phyloP scores from a whole-genome alignment of 306 rosid species.

The Trifolium pratense region DNA sequence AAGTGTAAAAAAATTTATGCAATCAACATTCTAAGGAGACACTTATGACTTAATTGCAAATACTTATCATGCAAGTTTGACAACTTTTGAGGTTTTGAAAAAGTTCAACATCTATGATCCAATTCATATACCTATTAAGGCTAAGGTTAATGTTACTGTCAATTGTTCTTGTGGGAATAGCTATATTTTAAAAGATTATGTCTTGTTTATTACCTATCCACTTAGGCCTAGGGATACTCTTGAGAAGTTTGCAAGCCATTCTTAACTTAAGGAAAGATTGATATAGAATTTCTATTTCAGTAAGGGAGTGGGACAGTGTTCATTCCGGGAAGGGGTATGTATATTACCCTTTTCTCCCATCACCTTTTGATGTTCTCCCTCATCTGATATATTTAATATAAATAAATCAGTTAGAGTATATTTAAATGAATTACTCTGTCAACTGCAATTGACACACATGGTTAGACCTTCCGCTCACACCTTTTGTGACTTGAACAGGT shows the following conservation, averaged over 20 bases:
- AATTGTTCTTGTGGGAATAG: conserved; percentile 70
- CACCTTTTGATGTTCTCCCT: neutral
- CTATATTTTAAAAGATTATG: conserved; percentile 54
- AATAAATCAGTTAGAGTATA: too few species aligned
- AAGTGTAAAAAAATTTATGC: conserved; percentile 15
- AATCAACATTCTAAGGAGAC: conserved; percentile 39
- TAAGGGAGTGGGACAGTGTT: conserved; percentile 54
- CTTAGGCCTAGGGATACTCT: conserved; percentile 46
- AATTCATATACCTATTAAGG: too few species aligned
- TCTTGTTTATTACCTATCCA: conserved; percentile 73
- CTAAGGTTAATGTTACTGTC: conserved; percentile 54
- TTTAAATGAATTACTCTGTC: too few species aligned
- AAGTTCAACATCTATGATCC: too few species aligned
- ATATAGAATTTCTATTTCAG: conserved; percentile 50
- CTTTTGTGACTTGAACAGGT: too few species aligned
- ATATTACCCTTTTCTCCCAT: neutral
- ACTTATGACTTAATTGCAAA: conserved; percentile 37
- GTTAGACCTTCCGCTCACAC: too few species aligned
- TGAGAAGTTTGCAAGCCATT: conserved; percentile 24
- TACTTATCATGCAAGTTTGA: too few species aligned
- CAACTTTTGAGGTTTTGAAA: too few species aligned
- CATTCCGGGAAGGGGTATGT: conserved; percentile 74
- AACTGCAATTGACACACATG: too few species aligned
- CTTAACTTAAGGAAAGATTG: conserved; percentile 39
- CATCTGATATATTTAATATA: too few species aligned